Percentiles rank a stretch among this genome's conserved stretches.
Evolutionary conservation across 495 filamentous ascomycete species (phyloP).

Genomic region (Amorphotheca resinae): DNA sequence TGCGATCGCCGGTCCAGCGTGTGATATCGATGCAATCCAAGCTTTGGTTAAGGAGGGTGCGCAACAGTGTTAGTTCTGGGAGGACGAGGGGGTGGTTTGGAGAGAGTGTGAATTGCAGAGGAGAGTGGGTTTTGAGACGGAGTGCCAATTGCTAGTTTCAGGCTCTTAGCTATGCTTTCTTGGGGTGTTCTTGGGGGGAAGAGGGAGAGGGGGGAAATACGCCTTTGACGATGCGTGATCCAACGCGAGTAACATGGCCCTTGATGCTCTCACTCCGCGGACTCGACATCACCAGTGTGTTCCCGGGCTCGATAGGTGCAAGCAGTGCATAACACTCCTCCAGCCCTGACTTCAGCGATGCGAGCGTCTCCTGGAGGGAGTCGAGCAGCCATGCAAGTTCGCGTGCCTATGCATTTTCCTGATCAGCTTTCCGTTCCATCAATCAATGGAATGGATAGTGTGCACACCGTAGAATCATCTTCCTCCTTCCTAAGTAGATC

Average conservation of each 20-base stretch:
- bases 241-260: slow-evolving; percentile 74
- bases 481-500: slow-evolving; percentile 53
- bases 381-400: slow-evolving; percentile 83
- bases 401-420: slow-evolving; percentile 36
- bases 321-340: slow-evolving; percentile 80
- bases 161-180: slow-evolving; percentile 1
- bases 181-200: slow-evolving; percentile 2
- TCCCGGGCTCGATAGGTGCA: slow-evolving; percentile 66
- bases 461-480: slow-evolving; percentile 51
- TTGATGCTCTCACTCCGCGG: slow-evolving; percentile 80
- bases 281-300: slow-evolving; percentile 81
- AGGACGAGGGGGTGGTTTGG: slow-evolving; percentile 48
- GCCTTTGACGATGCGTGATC: slow-evolving; percentile 63
- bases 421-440: not conserved
- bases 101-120: slow-evolving; percentile 35
- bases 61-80: slow-evolving; percentile 53
- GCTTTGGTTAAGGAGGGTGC: slow-evolving; percentile 60
- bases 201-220: slow-evolving; percentile 33
- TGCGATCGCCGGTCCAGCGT: slow-evolving; percentile 47
- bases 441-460: slow-evolving; percentile 18
- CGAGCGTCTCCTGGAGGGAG: slow-evolving; percentile 64
- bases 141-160: slow-evolving; percentile 33
- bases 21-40: slow-evolving; percentile 71
- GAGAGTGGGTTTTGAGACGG: slow-evolving; percentile 36
- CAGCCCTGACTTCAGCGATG: slow-evolving; percentile 67